Evolutionary conservation across 331 rosid genomes (phyloP), one percentile per base, ranked within the genome.

Genomic region (Quercus tomentella): DNA sequence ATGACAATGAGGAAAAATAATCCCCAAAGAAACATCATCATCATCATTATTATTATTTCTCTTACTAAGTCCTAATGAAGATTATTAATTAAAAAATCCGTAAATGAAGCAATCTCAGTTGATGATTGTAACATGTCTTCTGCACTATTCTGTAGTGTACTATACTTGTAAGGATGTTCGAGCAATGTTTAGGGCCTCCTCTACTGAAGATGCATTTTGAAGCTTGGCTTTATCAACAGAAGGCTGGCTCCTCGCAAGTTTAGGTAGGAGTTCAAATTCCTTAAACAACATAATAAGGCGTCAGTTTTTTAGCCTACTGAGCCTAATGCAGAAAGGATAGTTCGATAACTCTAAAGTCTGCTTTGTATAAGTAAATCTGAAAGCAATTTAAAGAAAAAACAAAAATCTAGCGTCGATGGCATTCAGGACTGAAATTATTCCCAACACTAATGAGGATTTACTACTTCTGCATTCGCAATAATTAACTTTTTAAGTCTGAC

Each of bases 191-290:
- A 95, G 87, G 31, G 97, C 96, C 87, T 93, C 93, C 89, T 90
- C 94, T 75, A 91, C 97, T 25, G 96, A 90, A 71, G 91, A 77
- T 61, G 99, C 97, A 37, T 67, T 89, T 79, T 89, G 82, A 83
- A 95, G 98, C 83, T 87, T 89, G 80, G 92, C 86, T 83, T 84
- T 92, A 57, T 95, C 94, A 63, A 91, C 86, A 23, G 66, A 6
- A 57, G 96, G 97, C 86, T 93, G 97, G 68, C 85, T 87, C 85
- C 94, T 88, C n/a, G 96, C 97, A 31, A 93, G 92, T 84, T 86
- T 81, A 35, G 99, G 97, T 79, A 95, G 96, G 56, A 95, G 96
- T 90, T 91, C 87, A 82, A 95, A 91, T 87, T 95, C 96, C 99
- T 91, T 75, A 65, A 65, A 37, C 26, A 52, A 31, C 49, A 74